Evolutionary conservation across 2,329 filamentous ascomycete species (phyloP), one percentile per base, ranked within the genome.

Genomic region (Aspergillus niger): DNA sequence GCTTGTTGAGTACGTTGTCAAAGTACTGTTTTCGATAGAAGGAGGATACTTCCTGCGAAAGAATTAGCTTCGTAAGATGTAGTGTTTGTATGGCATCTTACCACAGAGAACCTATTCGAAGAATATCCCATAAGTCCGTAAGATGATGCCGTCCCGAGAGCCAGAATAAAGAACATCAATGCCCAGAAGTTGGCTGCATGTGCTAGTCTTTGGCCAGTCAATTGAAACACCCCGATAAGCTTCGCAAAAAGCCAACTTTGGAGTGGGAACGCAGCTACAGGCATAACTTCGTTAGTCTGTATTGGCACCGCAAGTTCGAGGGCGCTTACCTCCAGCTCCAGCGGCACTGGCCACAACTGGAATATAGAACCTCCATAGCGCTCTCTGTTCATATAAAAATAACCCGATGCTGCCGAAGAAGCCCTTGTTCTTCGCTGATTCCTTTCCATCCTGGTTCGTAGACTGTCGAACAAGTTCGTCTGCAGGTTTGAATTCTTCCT

Each of bases 91-190:
- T 32, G 30, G 4, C 30, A 32, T 10, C 57, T 15, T 68, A 79
- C 77, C 60, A 81, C 77, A 2, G 80, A 78, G 28, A 84, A 73
- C 3, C 76, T 71, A 55, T 81, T 82, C 17, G 78, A 78, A 1
- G 70, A 65, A 68, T 72, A 81, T 1, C 82, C 82, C 3, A 84
- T 68, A n/a, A 67, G 62, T 26, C 77, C 79, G 63, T 82, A 85
- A 36, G 74, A 78, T 3, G 77, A 44, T 0, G 77, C 70, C 32
- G 82, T 80, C 1, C 72, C 80, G 8, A 85, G 63, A 0, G 83
- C 82, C 5, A 85, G 76, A 7, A 85, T 70, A 67, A 85, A 83
- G 68, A 85, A 84, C 81, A 85, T 85, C 11, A 85, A 74, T 0
- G 81, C 76, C 70, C 79, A 85, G 67, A 85, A 84, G 64, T 85